A percentile compares a stretch with the other conserved stretches of the same genome.
Evolutionary conservation across 352 stramenopile genomes (phyloP).

Genomic region (Saprolegnia diclina): DNA sequence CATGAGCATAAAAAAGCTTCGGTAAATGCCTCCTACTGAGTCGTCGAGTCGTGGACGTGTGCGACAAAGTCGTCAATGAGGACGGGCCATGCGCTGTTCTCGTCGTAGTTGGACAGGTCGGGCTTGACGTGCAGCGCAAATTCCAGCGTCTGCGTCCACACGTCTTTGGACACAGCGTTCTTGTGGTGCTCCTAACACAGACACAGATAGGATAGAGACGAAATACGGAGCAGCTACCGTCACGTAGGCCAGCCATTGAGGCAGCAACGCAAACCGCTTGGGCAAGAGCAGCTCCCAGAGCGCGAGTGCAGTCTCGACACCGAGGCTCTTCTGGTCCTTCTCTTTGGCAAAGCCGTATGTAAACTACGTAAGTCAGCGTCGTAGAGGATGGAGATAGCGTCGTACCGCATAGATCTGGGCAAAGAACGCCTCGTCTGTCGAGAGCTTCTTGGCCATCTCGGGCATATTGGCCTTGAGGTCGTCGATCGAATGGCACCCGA

Average conservation of each 20-base stretch:
- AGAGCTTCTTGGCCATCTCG: constrained; percentile 45
- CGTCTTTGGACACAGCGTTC: constrained; percentile 76
- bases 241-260: constrained; percentile 68
- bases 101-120: constrained; percentile 80
- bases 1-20: too few species aligned
- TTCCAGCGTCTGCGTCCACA: constrained; percentile 82
- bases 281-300: constrained; percentile 75
- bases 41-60: constrained; percentile 42
- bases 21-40: not conserved
- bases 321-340: constrained; percentile 71
- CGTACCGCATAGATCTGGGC: constrained; percentile 78
- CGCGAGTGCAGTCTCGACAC: constrained; percentile 56
- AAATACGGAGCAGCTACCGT: not conserved
- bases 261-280: constrained; percentile 50
- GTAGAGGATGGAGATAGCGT: too few species aligned
- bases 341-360: constrained; percentile 81
- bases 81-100: constrained; percentile 82
- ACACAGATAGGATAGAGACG: not conserved
- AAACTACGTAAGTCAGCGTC: constrained; percentile 41
- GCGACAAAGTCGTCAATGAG: constrained; percentile 79
- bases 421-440: constrained; percentile 52
- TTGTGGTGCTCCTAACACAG: constrained; percentile 40
- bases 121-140: constrained; percentile 66
- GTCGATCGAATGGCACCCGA: constrained; percentile 53
- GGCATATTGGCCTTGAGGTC: constrained; percentile 50